These are phyloP conservation scores for Hemisphaericaspora xylanilytica DNA, from an alignment of 1,139 yeast species.

Conservation along the genomic window DNA sequence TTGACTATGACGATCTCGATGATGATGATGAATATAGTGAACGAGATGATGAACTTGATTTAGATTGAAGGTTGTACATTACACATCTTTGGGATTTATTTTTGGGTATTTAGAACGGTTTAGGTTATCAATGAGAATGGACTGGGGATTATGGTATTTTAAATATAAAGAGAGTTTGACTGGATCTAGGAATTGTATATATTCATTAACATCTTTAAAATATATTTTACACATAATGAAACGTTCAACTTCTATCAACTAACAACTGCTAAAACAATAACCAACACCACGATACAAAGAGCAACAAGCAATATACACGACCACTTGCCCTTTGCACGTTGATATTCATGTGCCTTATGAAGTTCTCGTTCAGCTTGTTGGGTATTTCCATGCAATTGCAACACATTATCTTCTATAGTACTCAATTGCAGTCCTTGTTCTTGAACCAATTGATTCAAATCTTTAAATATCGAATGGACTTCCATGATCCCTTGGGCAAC, in stretches of 20 bases:
- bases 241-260: constrained; percentile 21
- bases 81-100: background rate
- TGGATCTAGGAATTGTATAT: too few relatives aligned
- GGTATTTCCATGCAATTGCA: constrained; percentile 62
- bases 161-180: background rate
- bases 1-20: too few relatives aligned
- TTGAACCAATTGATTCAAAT: constrained; percentile 68
- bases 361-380: constrained; percentile 72
- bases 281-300: constrained; percentile 35
- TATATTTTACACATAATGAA: too few relatives aligned
- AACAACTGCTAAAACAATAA: constrained; percentile 38
- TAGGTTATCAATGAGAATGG: background rate
- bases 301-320: constrained; percentile 60
- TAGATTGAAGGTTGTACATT: constrained; percentile 7
- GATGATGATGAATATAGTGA: constrained; percentile 20
- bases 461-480: constrained; percentile 80
- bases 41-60: constrained; percentile 6
- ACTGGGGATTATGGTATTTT: constrained; percentile 1
- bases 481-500: constrained; percentile 79
- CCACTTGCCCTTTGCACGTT: constrained; percentile 68
- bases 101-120: background rate
- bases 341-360: constrained; percentile 71
- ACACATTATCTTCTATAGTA: constrained; percentile 75
- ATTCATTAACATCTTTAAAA: too few relatives aligned
- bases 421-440: constrained; percentile 87